Percentiles rank a stretch among this genome's conserved stretches.
Conservation (phyloP, 179 eudicot genomes). For the Kewa caespitosa region DNA sequence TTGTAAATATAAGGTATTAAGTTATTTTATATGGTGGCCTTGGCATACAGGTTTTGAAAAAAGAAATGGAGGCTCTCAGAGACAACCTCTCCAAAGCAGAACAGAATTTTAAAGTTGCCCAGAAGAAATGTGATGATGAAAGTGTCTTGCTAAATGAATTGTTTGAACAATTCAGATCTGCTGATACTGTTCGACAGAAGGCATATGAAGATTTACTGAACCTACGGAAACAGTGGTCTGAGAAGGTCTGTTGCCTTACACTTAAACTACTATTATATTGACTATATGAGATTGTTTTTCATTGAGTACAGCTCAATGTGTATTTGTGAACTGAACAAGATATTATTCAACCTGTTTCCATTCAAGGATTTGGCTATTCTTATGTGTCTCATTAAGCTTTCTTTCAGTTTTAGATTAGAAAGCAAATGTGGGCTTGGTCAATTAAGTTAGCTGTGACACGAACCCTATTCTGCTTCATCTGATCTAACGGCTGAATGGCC, state of each 20-base stretch:
- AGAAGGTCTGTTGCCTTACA: conserved; percentile 54
- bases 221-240: conserved; percentile 50
- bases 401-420: background rate
- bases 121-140: conserved; percentile 52
- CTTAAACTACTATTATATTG: background rate
- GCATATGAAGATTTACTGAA: conserved; percentile 51
- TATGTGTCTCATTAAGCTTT: background rate
- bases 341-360: background rate
- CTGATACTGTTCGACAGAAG: conserved; percentile 58
- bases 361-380: background rate
- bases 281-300: background rate
- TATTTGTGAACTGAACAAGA: background rate
- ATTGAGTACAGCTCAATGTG: too few species aligned
- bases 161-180: conserved; percentile 41
- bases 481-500: background rate
- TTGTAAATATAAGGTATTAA: background rate
- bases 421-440: background rate
- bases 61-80: conserved; percentile 67
- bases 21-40: background rate
- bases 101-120: conserved; percentile 38
- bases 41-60: conserved; percentile 56
- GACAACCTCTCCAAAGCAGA: conserved; percentile 49
- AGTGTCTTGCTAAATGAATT: conserved; percentile 42
- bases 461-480: background rate
- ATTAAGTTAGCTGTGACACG: background rate